Base-by-base conservation (phyloP, 1,139 yeast species). In the Kurtzmaniella quercitrusa region DNA sequence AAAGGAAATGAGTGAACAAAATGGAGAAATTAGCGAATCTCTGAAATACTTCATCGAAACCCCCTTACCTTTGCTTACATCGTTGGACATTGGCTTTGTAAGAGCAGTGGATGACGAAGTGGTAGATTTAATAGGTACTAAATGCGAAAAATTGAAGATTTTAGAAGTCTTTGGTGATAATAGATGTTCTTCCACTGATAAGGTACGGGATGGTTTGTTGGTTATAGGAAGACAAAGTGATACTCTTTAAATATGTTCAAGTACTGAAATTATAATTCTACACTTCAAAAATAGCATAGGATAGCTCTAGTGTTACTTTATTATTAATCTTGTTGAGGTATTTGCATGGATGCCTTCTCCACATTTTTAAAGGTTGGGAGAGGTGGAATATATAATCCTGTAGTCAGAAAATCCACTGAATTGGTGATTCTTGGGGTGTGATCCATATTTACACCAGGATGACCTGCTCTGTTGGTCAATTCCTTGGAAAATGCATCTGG, bases 121-220 rank as follows among this genome's bases (percentile, higher is more conserved):
- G 1, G 60, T 88, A 12, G 71, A 73, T 25, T 57, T 74, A 18
- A 53, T 88, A 16, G 75, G 82, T 8, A 66, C 73, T 23, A 68
- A 72, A 14, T 85, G 93, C 52, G 77, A 82, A 0, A 77, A 76
- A 42, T 62, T 90, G 46, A 71, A 75, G 39, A 68, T 86, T 11
- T 57, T 90, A 45, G 96, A 88, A 56, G 88, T 87, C 5, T 87
- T 84, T 60, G 96, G 96, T 0, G 75, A 83, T 53, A 86, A 85
- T 52, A 68, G 79, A 50, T 82, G 93, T 45, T 81, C 90, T 0
- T 66, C 73, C 7, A 66, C 67, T 21, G 87, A 87, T 0, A 60
- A 61, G 2, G 59, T 76, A 3, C 68, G 82, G 46, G 68, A 69
- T 1, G 85, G 81, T 11, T 56, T 87, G 38, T 74, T 79, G 47